phyloP scores from a whole-genome alignment of 208 protist genomes.

The Leishmania braziliensis region DNA sequence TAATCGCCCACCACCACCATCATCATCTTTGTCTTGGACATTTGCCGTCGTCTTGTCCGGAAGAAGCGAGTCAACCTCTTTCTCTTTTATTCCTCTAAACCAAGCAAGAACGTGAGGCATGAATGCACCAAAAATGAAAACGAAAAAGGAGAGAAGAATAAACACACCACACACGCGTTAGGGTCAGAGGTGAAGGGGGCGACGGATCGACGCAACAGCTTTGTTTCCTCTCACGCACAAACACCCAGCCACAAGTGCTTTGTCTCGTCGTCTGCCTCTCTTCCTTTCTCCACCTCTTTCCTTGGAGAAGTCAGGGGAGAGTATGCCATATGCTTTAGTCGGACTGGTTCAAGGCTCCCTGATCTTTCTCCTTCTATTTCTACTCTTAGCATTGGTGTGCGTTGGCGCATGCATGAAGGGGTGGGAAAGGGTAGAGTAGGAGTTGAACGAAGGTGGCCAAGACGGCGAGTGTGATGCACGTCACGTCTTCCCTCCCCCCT shows the following conservation, averaged over 20 bases:
- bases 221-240: background rate
- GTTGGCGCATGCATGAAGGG: background rate
- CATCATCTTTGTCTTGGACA: background rate
- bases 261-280: background rate
- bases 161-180: background rate
- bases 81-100: background rate
- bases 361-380: background rate
- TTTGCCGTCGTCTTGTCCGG: slow-evolving; percentile 1
- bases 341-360: background rate
- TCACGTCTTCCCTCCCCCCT: background rate
- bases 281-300: background rate
- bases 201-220: background rate
- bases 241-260: background rate
- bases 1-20: background rate
- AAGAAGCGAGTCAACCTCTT: background rate
- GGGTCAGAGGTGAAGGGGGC: background rate
- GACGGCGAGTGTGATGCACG: background rate
- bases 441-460: background rate
- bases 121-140: background rate
- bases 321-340: background rate
- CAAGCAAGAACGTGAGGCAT: background rate
- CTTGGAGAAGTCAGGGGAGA: background rate
- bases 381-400: background rate
- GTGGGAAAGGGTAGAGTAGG: background rate
- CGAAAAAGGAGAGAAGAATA: too few species aligned